Percentiles rank a stretch among this genome's conserved stretches.
Conservation (phyloP, 306 rosid genomes). For the Prosopis cineraria region DNA sequence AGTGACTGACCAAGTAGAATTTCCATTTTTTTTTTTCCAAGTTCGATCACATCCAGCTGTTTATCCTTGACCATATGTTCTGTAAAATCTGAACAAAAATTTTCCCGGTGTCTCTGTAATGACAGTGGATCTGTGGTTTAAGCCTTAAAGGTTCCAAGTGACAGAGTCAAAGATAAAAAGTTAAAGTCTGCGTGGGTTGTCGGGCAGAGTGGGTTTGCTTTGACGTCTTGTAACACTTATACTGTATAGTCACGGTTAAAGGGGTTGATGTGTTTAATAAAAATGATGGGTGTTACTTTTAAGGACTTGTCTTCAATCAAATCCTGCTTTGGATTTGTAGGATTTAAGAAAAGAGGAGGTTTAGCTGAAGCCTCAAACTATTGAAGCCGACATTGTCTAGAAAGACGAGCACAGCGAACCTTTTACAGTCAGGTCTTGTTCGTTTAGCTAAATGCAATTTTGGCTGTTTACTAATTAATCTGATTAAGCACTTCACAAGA, state of each 20-base stretch:
- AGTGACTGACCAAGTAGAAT: neutral
- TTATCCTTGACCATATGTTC: neutral
- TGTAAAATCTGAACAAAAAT: neutral
- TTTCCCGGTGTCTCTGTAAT: neutral
- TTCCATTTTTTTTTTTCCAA: slow-evolving; percentile 9
- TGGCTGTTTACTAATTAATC: neutral
- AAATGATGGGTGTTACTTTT: slow-evolving; percentile 12
- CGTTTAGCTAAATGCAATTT: slow-evolving; percentile 15
- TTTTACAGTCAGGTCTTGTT: neutral
- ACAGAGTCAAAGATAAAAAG: slow-evolving; percentile 10
- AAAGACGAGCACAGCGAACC: neutral
- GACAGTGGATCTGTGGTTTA: neutral
- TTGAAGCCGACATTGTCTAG: slow-evolving; percentile 2
- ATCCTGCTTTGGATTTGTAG: slow-evolving; percentile 4
- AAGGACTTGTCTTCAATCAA: slow-evolving; percentile 18
- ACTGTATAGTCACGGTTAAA: slow-evolving; percentile 27
- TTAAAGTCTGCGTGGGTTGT: slow-evolving; percentile 15
- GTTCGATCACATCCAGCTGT: slow-evolving; percentile 14
- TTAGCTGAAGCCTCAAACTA: neutral
- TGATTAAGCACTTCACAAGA: neutral
- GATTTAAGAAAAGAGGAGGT: neutral
- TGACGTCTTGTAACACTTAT: neutral
- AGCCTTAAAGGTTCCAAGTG: neutral
- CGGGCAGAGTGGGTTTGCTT: slow-evolving; percentile 29
- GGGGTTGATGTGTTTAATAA: slow-evolving; percentile 1